Evolutionary conservation across 805 yeast species (phyloP).

Genomic region (Candida arabinofermentans): DNA sequence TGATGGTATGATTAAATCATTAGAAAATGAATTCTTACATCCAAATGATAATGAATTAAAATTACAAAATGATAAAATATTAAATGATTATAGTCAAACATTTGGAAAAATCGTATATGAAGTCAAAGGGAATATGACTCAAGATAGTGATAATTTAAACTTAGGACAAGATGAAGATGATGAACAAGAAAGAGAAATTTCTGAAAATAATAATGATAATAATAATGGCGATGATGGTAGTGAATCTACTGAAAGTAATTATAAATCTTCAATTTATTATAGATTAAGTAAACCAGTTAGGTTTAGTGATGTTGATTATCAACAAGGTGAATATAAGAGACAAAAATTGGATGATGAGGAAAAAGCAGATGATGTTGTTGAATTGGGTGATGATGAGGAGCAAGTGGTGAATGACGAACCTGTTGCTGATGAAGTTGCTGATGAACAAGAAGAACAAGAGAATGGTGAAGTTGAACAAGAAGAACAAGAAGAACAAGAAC

Average conservation of each 20-base stretch:
- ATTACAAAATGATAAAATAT: constrained; percentile 17
- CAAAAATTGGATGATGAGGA: constrained; percentile 3
- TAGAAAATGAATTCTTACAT: constrained; percentile 21
- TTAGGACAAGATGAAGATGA: constrained; percentile 17
- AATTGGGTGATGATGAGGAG: background rate
- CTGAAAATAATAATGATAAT: constrained; percentile 4
- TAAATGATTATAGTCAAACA: constrained; percentile 13
- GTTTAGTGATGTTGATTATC: constrained; percentile 13
- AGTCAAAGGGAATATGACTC: constrained; percentile 18
- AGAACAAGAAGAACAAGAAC: background rate
- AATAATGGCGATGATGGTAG: background rate
- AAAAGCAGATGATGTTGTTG: background rate
- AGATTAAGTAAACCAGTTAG: constrained; percentile 12
- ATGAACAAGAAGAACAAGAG: background rate
- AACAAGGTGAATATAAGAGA: constrained; percentile 9
- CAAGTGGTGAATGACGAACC: background rate
- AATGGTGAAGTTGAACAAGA: background rate
- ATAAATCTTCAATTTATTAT: constrained; percentile 14
- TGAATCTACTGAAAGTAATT: constrained; percentile 1
- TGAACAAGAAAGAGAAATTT: constrained; percentile 8
- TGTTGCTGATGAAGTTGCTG: background rate
- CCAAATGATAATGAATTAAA: constrained; percentile 16
- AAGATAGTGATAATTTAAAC: constrained; percentile 12
- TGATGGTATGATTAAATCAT: constrained; percentile 7
- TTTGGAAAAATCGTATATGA: constrained; percentile 22